phyloP scores from a whole-genome alignment of 1,284 basidiomycete genomes.

The Ganoderma resinaceum region DNA sequence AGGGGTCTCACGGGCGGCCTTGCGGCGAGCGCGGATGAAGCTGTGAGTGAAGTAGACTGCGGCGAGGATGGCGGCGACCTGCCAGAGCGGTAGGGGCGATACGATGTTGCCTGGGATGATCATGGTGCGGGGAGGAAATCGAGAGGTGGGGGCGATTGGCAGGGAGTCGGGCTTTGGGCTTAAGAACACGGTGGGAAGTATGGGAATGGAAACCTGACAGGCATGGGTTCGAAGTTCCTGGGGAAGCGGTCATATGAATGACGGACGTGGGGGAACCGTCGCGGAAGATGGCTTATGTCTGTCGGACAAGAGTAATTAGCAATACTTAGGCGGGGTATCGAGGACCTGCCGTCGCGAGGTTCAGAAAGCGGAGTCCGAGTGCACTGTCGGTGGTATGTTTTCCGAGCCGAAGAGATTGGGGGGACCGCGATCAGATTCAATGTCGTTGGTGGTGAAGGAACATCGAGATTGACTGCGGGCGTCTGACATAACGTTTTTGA shows the following conservation, averaged over 20 bases:
- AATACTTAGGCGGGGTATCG: not conserved
- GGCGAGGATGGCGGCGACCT: constrained; percentile 11
- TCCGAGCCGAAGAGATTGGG: not conserved
- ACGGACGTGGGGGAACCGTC: not conserved
- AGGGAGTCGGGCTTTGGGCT: not conserved
- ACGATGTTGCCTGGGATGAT: constrained; percentile 17
- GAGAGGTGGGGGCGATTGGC: constrained; percentile 5
- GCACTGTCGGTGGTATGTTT: not conserved
- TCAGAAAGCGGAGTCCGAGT: not conserved
- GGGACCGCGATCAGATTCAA: not conserved
- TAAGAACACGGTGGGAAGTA: not conserved
- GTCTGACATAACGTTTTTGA: constrained; percentile 6
- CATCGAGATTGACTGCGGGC: not conserved
- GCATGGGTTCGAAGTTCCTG: not conserved
- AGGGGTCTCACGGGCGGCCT: constrained; percentile 35
- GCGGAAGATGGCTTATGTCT: not conserved
- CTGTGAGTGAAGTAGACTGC: constrained; percentile 29
- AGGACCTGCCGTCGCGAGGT: not conserved
- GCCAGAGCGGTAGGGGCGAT: constrained; percentile 13
- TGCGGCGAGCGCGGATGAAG: constrained; percentile 17
- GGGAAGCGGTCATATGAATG: not conserved
- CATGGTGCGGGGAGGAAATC: constrained; percentile 11
- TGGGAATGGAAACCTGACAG: not conserved
- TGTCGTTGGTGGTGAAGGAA: not conserved
- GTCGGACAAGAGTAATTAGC: not conserved